A percentile compares a stretch with the other conserved stretches of the same genome.
phyloP scores from a whole-genome alignment of 129 eudicot species.

The Flaveria trinervia region DNA sequence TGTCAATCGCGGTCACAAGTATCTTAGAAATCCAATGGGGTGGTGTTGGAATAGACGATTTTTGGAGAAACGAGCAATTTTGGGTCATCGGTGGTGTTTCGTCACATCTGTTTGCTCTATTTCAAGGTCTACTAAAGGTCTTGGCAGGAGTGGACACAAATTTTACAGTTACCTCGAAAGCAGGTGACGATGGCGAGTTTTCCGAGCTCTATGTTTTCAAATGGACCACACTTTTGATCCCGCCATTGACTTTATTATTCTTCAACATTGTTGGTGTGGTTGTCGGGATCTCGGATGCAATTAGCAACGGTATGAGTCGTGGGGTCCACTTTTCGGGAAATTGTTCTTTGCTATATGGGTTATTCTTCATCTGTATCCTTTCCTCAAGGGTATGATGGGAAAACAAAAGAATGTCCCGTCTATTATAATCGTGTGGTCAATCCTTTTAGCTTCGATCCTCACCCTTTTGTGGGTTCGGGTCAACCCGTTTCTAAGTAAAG shows the following conservation, averaged over 20 bases:
- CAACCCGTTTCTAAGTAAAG: constrained; percentile 65
- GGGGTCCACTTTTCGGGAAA: constrained; percentile 80
- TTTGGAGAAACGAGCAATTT: constrained; percentile 87
- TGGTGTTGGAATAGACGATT: constrained; percentile 64
- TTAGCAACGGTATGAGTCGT: constrained; percentile 71
- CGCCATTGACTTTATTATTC: constrained; percentile 61
- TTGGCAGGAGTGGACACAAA: constrained; percentile 73
- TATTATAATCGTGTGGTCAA: constrained; percentile 64
- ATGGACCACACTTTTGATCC: constrained; percentile 73
- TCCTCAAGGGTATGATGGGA: constrained; percentile 74
- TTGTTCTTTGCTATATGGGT: constrained; percentile 76
- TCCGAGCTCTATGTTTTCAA: constrained; percentile 67
- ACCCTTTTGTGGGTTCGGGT: constrained; percentile 72
- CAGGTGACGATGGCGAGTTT: constrained; percentile 68
- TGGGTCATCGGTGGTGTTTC: constrained; percentile 94
- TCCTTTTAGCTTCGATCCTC: constrained; percentile 64
- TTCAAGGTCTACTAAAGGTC: constrained; percentile 76
- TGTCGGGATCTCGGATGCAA: constrained; percentile 62
- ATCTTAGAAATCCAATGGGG: constrained; percentile 79
- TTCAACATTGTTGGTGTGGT: constrained; percentile 61
- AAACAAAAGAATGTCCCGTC: constrained; percentile 62
- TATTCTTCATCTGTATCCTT: constrained; percentile 70
- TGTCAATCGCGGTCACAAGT: constrained; percentile 62
- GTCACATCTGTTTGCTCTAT: constrained; percentile 66
- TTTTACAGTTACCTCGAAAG: constrained; percentile 77